A percentile compares a stretch with the other conserved stretches of the same genome.
Evolutionary conservation across 2,329 filamentous ascomycete species (phyloP).

Genomic region (Talaromyces atroroseus): DNA sequence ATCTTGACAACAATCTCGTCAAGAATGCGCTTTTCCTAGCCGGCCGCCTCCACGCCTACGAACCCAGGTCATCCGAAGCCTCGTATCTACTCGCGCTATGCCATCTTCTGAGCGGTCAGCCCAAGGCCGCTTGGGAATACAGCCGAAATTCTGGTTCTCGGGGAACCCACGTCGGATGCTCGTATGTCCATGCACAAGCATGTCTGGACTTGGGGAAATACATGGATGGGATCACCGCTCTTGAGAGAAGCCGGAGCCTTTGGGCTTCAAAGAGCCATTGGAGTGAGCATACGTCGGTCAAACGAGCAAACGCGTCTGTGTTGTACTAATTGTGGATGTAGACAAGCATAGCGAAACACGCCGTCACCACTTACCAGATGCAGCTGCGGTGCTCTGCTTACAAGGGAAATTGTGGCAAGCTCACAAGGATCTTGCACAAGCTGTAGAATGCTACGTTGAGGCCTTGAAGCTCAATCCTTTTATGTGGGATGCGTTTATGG

Average conservation of each 20-base stretch:
- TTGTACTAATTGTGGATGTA: conserved; percentile 9
- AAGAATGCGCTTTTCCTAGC: conserved; percentile 93
- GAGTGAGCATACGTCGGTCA: conserved; percentile 51
- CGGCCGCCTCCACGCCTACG: conserved; percentile 76
- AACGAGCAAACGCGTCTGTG: neutral
- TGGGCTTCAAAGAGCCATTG: conserved; percentile 73
- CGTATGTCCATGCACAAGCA: conserved; percentile 86
- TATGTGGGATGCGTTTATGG: conserved; percentile 95
- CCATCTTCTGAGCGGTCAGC: conserved; percentile 74
- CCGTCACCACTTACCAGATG: conserved; percentile 72
- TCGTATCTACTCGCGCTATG: conserved; percentile 79
- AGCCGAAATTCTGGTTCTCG: conserved; percentile 66
- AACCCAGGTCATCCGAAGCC: conserved; percentile 73
- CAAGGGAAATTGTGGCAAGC: conserved; percentile 82
- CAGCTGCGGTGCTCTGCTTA: conserved; percentile 74
- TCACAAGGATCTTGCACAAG: conserved; percentile 73
- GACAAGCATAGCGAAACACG: conserved; percentile 69
- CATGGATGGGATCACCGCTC: conserved; percentile 72
- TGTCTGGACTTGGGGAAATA: conserved; percentile 74
- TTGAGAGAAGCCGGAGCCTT: conserved; percentile 73
- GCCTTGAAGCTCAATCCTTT: conserved; percentile 86
- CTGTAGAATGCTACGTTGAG: conserved; percentile 80
- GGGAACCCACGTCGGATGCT: conserved; percentile 75
- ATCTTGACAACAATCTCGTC: conserved; percentile 82
- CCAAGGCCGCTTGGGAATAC: conserved; percentile 78